A percentile compares a stretch with the other conserved stretches of the same genome.
phyloP scores from a whole-genome alignment of 1,139 yeast species.

The Nadsonia commutata region DNA sequence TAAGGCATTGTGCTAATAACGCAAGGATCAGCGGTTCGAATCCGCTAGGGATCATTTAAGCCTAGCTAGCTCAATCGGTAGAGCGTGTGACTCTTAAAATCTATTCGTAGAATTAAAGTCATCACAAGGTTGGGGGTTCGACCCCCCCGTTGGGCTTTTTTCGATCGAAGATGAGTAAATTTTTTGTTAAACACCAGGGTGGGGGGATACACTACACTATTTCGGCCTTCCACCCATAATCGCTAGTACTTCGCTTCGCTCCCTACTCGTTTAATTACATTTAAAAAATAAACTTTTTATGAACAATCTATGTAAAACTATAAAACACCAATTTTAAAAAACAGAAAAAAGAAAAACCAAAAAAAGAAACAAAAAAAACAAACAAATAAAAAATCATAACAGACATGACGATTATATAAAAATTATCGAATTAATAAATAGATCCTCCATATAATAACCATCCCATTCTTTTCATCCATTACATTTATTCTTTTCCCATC shows the following conservation, averaged over 20 bases:
- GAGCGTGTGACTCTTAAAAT: not conserved
- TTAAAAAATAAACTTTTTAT: too few species aligned
- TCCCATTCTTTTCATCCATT: not conserved
- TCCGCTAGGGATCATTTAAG: not conserved
- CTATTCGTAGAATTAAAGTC: not conserved
- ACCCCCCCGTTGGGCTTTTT: not conserved
- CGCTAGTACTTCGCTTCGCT: too few species aligned
- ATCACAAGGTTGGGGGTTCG: constrained; percentile 1
- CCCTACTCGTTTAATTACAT: too few species aligned
- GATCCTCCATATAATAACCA: not conserved
- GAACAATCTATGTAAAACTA: too few species aligned
- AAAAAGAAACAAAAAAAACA: not conserved
- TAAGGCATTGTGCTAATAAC: too few species aligned
- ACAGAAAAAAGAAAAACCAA: not conserved
- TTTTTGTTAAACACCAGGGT: too few species aligned
- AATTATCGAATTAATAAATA: not conserved
- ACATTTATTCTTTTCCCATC: too few species aligned
- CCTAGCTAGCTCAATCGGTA: constrained; percentile 1
- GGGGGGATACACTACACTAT: too few species aligned
- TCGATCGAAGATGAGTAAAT: too few species aligned
- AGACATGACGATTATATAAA: not conserved
- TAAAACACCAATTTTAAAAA: too few species aligned
- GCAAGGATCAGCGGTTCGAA: constrained; percentile 1
- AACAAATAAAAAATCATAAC: not conserved
- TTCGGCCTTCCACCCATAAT: too few species aligned